Evolutionary conservation across 768 basidiomycete species (phyloP).

Genomic region (Cantharellus anzutake): DNA sequence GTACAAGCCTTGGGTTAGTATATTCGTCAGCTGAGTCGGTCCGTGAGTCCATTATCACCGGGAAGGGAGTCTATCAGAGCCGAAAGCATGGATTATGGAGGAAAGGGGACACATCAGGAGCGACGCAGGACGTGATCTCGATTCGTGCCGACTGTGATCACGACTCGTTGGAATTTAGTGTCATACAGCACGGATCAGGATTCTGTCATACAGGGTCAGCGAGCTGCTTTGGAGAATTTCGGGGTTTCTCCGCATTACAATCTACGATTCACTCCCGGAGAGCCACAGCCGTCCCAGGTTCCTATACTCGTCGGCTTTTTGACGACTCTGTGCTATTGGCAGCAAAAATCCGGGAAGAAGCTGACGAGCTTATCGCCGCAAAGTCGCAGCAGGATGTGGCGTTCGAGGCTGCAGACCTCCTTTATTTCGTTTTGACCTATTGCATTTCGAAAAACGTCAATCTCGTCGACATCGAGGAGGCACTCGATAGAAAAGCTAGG

Average conservation of each 20-base stretch:
- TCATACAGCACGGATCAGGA: conserved; percentile 74
- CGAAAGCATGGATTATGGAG: conserved; percentile 91
- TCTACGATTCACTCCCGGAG: conserved; percentile 54
- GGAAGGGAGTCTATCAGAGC: conserved; percentile 90
- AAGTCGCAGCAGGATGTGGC: conserved; percentile 63
- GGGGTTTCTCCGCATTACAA: conserved; percentile 66
- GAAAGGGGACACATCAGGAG: conserved; percentile 92
- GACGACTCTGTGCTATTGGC: conserved; percentile 59
- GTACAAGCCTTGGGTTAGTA: conserved; percentile 73
- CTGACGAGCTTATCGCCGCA: conserved; percentile 84
- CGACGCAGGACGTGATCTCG: conserved; percentile 69
- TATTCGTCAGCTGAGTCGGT: conserved; percentile 85
- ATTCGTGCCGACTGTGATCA: conserved; percentile 84
- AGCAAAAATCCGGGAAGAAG: conserved; percentile 97
- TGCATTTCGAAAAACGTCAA: conserved; percentile 71
- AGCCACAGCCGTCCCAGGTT: conserved; percentile 64
- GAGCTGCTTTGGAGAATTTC: conserved; percentile 72
- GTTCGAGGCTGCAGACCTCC: conserved; percentile 86
- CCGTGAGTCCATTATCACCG: conserved; percentile 67
- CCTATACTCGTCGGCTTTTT: conserved; percentile 81
- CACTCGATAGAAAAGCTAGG: conserved; percentile 68
- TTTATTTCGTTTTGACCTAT: conserved; percentile 80
- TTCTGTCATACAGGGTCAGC: conserved; percentile 83
- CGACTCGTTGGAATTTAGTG: conserved; percentile 80
- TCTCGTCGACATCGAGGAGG: conserved; percentile 65